These are phyloP conservation scores for Lipomyces yamadae DNA, from an alignment of 805 yeast genomes.

Conservation along the genomic window DNA sequence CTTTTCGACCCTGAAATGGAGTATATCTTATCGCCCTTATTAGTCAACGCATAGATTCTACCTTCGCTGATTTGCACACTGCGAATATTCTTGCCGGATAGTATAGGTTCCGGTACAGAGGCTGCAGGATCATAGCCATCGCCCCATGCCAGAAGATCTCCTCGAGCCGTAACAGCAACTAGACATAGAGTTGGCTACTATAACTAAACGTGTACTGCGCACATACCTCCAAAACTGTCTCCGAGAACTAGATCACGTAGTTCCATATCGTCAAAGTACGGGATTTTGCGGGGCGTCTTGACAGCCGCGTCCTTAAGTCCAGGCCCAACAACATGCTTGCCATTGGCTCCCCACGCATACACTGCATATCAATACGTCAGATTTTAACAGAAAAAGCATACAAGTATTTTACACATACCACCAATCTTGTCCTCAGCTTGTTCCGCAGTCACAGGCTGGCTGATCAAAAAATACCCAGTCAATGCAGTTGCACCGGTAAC, in stretches of 20 bases:
- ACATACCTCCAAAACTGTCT: slow-evolving; percentile 46
- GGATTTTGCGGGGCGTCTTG: slow-evolving; percentile 63
- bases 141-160: slow-evolving; percentile 79
- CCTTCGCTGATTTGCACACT: slow-evolving; percentile 59
- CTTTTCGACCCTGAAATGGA: slow-evolving; percentile 43
- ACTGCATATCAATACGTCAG: slow-evolving; percentile 55
- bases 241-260: slow-evolving; percentile 62
- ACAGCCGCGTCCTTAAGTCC: slow-evolving; percentile 45
- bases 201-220: not conserved
- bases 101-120: slow-evolving; percentile 46
- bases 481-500: not conserved
- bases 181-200: not conserved
- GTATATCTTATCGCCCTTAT: slow-evolving; percentile 49
- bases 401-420: slow-evolving; percentile 12
- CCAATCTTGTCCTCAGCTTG: slow-evolving; percentile 43
- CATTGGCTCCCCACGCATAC: slow-evolving; percentile 67
- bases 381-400: not conserved
- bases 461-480: not conserved
- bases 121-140: slow-evolving; percentile 46
- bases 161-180: slow-evolving; percentile 66
- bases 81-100: slow-evolving; percentile 55
- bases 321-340: slow-evolving; percentile 46
- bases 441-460: slow-evolving; percentile 21
- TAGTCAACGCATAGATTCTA: slow-evolving; percentile 51
- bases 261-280: slow-evolving; percentile 64